Percentiles rank a stretch among this genome's conserved stretches.
Conservation (phyloP, 768 basidiomycete species). For the Hygrophorus russula region DNA sequence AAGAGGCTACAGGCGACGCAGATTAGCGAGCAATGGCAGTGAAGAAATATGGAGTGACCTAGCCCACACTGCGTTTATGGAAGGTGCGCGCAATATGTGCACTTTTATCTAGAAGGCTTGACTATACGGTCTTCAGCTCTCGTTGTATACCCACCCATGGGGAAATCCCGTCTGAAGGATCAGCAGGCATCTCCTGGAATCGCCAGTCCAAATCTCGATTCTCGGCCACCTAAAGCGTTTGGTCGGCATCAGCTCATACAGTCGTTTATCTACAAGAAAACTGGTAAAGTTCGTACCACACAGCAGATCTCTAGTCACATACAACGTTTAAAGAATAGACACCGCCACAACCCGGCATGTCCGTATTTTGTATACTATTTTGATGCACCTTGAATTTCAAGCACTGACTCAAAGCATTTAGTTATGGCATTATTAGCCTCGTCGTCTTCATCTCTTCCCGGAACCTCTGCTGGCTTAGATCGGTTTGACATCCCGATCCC, state of each 20-base stretch:
- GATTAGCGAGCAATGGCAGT: not conserved
- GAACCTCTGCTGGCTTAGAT: too few relatives aligned
- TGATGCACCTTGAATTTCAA: not conserved
- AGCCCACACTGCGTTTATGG: not conserved
- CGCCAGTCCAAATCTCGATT: not conserved
- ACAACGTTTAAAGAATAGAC: not conserved
- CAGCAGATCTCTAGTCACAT: not conserved
- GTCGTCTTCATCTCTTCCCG: not conserved
- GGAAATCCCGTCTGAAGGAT: not conserved
- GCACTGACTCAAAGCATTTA: not conserved
- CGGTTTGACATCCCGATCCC: too few relatives aligned
- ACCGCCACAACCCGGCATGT: not conserved
- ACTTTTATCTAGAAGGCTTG: not conserved
- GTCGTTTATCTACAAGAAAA: not conserved
- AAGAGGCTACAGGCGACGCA: not conserved
- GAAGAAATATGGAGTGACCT: not conserved
- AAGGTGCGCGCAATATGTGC: not conserved
- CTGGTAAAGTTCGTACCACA: not conserved
- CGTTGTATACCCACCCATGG: too few relatives aligned
- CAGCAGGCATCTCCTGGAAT: not conserved
- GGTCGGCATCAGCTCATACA: not conserved
- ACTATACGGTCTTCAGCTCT: too few relatives aligned
- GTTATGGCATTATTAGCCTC: not conserved
- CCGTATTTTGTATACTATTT: not conserved
- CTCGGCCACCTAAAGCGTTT: not conserved